phyloP scores from a whole-genome alignment of 768 basidiomycete species.

The Tremella fuciformis region DNA sequence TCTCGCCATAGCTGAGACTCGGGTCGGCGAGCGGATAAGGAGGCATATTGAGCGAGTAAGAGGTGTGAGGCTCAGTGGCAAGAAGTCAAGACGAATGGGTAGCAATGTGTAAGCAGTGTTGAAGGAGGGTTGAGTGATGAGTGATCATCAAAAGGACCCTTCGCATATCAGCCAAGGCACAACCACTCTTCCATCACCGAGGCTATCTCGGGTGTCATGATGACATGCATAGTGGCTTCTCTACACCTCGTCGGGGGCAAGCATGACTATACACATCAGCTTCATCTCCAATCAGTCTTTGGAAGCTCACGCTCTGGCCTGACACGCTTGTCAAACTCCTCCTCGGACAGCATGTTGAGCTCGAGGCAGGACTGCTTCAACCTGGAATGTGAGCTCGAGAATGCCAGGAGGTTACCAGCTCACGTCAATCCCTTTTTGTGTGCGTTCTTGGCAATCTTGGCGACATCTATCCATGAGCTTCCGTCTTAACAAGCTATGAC shows the following conservation, averaged over 20 bases:
- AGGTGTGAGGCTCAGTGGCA: neutral
- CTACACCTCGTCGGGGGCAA: slow-evolving; percentile 50
- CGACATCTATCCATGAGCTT: slow-evolving; percentile 67
- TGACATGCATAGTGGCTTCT: slow-evolving; percentile 1
- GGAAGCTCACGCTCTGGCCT: slow-evolving; percentile 51
- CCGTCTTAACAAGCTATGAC: slow-evolving; percentile 19
- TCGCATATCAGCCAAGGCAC: neutral
- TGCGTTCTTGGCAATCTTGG: slow-evolving; percentile 98
- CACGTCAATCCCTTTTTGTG: slow-evolving; percentile 92
- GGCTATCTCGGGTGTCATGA: neutral
- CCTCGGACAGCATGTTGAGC: slow-evolving; percentile 76
- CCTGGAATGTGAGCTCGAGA: slow-evolving; percentile 17
- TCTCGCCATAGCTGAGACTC: no score
- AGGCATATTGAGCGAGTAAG: neutral
- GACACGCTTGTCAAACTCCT: slow-evolving; percentile 90
- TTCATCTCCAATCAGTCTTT: neutral
- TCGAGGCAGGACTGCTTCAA: slow-evolving; percentile 90
- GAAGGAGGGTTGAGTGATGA: neutral
- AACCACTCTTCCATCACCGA: neutral
- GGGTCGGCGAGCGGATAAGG: no score
- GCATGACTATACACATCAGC: slow-evolving; percentile 41
- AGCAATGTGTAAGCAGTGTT: neutral
- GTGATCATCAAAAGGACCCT: neutral
- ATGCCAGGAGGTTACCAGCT: no score
- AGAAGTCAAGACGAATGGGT: neutral